Percentiles rank a stretch among this genome's conserved stretches.
Evolutionary conservation across 192 early-diverging fungal genomes (phyloP).

Genomic region (Coemansia javaensis): DNA sequence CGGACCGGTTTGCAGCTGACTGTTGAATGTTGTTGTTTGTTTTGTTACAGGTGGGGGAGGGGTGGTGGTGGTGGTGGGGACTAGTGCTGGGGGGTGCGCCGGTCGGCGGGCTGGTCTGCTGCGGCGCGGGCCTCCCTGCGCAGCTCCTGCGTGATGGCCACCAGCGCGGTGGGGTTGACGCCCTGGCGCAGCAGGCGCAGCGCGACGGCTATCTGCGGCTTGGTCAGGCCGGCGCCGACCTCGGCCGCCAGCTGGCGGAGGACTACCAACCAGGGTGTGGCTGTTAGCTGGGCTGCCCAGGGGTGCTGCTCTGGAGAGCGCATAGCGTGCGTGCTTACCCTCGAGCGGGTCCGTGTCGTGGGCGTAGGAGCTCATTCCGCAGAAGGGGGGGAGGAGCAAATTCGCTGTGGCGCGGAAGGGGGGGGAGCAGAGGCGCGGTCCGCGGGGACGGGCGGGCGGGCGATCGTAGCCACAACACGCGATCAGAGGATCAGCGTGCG

Average conservation of each 20-base stretch:
- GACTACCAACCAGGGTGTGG: constrained; percentile 9
- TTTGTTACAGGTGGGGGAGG: neutral
- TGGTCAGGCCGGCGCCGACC: constrained; percentile 34
- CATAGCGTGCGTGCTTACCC: neutral
- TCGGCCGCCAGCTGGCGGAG: constrained; percentile 31
- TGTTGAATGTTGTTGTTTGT: neutral
- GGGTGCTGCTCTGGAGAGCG: neutral
- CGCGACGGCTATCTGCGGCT: constrained; percentile 34
- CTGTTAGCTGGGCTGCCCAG: neutral
- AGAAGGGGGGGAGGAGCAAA: no score
- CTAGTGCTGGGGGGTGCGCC: neutral
- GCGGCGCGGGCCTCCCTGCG: constrained; percentile 21
- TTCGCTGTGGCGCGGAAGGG: neutral
- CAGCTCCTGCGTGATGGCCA: constrained; percentile 46
- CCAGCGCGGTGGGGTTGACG: constrained; percentile 37
- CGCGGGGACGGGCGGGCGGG: neutral
- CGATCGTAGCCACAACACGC: constrained; percentile 2
- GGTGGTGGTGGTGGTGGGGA: neutral
- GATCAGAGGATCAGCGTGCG: neutral
- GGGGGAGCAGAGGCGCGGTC: neutral
- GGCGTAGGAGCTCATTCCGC: neutral
- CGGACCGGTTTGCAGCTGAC: no score
- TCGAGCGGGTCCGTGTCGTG: constrained; percentile 1
- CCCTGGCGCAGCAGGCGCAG: constrained; percentile 38
- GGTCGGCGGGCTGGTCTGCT: neutral